These are phyloP conservation scores for Apiotrichum akiyoshidainum DNA, from an alignment of 1,284 basidiomycete genomes.

Conservation along the genomic window DNA sequence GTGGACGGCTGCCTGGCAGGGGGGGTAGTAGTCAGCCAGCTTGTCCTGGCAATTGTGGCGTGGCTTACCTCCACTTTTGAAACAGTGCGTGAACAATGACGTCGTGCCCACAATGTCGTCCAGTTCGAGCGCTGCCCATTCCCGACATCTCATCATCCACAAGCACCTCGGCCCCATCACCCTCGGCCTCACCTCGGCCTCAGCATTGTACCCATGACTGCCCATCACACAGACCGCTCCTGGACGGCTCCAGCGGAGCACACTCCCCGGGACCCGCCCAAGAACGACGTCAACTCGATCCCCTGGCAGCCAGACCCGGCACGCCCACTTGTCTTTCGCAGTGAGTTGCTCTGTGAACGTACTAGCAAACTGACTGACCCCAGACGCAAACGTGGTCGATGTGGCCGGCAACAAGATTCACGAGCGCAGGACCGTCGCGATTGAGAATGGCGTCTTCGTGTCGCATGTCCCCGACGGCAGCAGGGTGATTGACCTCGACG, in stretches of 20 bases:
- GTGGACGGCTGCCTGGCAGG: too few species aligned
- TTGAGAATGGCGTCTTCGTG: slow-evolving; percentile 19
- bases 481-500: slow-evolving; percentile 17
- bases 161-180: too few species aligned
- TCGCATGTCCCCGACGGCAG: not conserved
- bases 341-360: not conserved
- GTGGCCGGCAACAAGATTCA: slow-evolving; percentile 17
- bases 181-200: too few species aligned
- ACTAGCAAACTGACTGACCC: not conserved
- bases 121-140: too few species aligned
- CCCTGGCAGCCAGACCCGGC: slow-evolving; percentile 11
- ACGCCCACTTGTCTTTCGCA: slow-evolving; percentile 9
- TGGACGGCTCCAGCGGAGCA: not conserved
- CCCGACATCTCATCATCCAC: too few species aligned
- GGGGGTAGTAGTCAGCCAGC: too few species aligned
- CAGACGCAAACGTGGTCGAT: slow-evolving; percentile 26
- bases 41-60: too few species aligned
- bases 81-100: too few species aligned
- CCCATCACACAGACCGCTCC: not conserved
- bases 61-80: too few species aligned
- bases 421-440: slow-evolving; percentile 10
- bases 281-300: slow-evolving; percentile 11
- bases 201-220: too few species aligned
- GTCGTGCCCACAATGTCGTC: too few species aligned
- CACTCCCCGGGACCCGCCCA: slow-evolving; percentile 9